These are phyloP conservation scores for Xylariaceae sp. DNA, from an alignment of 2,329 filamentous ascomycete species.

Conservation along the genomic window DNA sequence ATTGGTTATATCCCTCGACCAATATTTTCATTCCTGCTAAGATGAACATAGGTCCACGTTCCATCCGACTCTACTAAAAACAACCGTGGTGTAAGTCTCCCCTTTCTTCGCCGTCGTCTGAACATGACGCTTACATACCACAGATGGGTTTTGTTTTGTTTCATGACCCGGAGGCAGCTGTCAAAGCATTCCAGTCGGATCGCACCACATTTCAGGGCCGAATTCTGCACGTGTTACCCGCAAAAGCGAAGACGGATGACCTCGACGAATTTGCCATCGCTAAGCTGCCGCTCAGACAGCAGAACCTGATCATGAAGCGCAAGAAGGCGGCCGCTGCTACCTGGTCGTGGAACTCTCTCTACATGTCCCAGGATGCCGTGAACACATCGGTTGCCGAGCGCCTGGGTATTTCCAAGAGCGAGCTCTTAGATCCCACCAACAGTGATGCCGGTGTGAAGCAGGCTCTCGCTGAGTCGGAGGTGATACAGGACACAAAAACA, in stretches of 20 bases:
- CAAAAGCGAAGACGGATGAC: slow-evolving; percentile 72
- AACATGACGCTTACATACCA: slow-evolving; percentile 10
- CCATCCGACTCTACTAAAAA: slow-evolving; percentile 65
- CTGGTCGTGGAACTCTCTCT: slow-evolving; percentile 99
- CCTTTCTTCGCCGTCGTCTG: background rate
- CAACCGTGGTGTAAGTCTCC: slow-evolving; percentile 60
- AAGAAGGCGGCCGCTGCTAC: slow-evolving; percentile 68
- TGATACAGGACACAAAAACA: slow-evolving; percentile 92
- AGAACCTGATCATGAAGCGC: slow-evolving; percentile 83
- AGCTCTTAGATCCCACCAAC: slow-evolving; percentile 90
- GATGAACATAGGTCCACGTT: slow-evolving; percentile 68
- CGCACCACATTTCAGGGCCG: slow-evolving; percentile 87
- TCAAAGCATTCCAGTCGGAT: slow-evolving; percentile 75
- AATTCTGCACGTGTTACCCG: slow-evolving; percentile 83
- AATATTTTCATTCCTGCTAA: slow-evolving; percentile 37
- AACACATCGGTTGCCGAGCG: slow-evolving; percentile 83
- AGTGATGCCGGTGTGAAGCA: slow-evolving; percentile 93
- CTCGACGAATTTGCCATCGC: slow-evolving; percentile 86
- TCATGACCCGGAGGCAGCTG: slow-evolving; percentile 63
- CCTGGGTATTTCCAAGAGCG: slow-evolving; percentile 83
- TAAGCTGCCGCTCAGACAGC: slow-evolving; percentile 89
- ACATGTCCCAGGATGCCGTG: slow-evolving; percentile 94
- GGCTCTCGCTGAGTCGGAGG: slow-evolving; percentile 89
- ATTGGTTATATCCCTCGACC: slow-evolving; percentile 26
- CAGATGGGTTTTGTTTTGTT: slow-evolving; percentile 79